phyloP scores from a whole-genome alignment of 192 early-diverging fungal species.

The Rhizophagus clarus region DNA sequence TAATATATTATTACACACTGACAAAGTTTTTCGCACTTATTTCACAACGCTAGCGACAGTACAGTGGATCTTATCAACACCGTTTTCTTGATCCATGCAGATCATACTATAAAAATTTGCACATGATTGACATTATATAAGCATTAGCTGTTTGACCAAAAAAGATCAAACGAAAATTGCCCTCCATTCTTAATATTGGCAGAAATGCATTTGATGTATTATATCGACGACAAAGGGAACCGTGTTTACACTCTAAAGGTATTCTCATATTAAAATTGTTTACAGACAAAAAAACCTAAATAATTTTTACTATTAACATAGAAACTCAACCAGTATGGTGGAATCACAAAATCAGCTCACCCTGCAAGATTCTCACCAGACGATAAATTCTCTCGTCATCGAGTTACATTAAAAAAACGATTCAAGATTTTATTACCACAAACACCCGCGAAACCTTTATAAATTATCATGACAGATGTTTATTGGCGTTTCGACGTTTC shows the following conservation, averaged over 20 bases:
- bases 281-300: not conserved
- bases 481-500: no score
- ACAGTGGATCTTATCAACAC: no score
- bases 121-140: no score
- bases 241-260: conserved; percentile 8
- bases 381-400: conserved; percentile 98
- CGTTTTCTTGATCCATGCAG: no score
- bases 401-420: conserved; percentile 95
- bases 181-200: no score
- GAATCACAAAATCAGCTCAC: conserved; percentile 95
- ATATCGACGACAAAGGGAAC: not conserved
- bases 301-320: conserved; percentile 30
- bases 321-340: conserved; percentile 79
- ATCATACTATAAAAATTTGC: no score
- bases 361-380: conserved; percentile 99
- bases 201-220: conserved; percentile 6
- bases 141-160: no score
- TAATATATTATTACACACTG: no score
- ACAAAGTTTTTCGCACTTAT: no score
- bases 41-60: no score
- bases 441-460: conserved; percentile 10
- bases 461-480: not conserved
- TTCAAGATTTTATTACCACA: conserved; percentile 85
- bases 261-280: not conserved
- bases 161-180: no score